Conservation (phyloP, 768 basidiomycete genomes). For the Phylloporus scabripes region DNA sequence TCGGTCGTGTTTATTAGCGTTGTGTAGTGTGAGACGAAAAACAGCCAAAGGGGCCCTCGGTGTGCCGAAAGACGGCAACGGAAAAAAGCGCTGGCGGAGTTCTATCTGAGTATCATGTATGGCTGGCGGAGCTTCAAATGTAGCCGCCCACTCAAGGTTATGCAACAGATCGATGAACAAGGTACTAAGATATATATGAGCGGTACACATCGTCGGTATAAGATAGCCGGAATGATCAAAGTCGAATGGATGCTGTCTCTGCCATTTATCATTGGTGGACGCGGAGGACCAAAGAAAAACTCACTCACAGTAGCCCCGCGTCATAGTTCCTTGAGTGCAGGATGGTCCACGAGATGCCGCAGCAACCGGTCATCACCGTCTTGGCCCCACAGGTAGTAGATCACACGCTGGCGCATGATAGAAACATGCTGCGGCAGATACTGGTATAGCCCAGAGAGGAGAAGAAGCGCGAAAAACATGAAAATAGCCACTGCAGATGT, state of each 20-base stretch:
- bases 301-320: constrained; percentile 12
- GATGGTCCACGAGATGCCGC: constrained; percentile 25
- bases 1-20: background rate
- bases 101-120: background rate
- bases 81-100: background rate
- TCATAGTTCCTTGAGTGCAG: constrained; percentile 28
- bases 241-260: constrained; percentile 9
- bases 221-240: constrained; percentile 10
- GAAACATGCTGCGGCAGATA: constrained; percentile 58
- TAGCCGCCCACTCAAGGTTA: background rate
- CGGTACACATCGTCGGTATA: constrained; percentile 16
- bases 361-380: constrained; percentile 36
- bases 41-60: background rate
- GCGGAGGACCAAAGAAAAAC: constrained; percentile 3
- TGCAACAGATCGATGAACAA: constrained; percentile 2
- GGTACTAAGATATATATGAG: constrained; percentile 6
- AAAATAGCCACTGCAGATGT: constrained; percentile 38
- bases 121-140: background rate
- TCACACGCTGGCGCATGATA: constrained; percentile 48
- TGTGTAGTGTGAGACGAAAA: too few species aligned
- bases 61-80: background rate
- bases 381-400: constrained; percentile 62
- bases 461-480: constrained; percentile 36
- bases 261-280: constrained; percentile 4
- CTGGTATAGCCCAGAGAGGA: constrained; percentile 47